Conservation (phyloP, 2,329 filamentous ascomycete genomes). For the Talaromyces sp. region DNA sequence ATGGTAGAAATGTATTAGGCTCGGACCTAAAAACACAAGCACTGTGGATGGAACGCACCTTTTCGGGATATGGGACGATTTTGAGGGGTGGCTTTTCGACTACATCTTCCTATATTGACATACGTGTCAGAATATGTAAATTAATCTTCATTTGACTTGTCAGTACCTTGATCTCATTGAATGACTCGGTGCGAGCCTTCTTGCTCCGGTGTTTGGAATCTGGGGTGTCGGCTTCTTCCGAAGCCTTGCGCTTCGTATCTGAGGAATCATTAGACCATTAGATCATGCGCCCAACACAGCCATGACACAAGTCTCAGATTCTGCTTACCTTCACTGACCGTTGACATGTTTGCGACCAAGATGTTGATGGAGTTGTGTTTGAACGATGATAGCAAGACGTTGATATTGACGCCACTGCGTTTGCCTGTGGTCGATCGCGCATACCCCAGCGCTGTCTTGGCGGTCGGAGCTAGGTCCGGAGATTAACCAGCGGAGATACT, state of each 20-base stretch:
- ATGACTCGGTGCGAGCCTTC: slow-evolving; percentile 51
- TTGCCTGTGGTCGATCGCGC: slow-evolving; percentile 22
- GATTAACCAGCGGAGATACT: slow-evolving; percentile 25
- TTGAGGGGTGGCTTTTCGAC: slow-evolving; percentile 55
- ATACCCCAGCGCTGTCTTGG: background rate
- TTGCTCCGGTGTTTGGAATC: slow-evolving; percentile 47
- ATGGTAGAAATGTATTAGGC: slow-evolving; percentile 26
- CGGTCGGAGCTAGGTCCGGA: slow-evolving; percentile 12
- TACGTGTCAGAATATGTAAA: background rate
- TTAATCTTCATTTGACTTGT: background rate
- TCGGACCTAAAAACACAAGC: background rate
- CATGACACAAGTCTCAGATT: background rate
- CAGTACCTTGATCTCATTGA: slow-evolving; percentile 36
- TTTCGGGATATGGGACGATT: slow-evolving; percentile 84
- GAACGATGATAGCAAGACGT: background rate
- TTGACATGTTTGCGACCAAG: slow-evolving; percentile 26
- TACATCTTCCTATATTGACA: slow-evolving; percentile 29
- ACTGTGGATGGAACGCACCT: slow-evolving; percentile 53
- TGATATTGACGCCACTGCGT: slow-evolving; percentile 12
- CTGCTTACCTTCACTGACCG: slow-evolving; percentile 36
- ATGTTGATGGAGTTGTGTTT: background rate
- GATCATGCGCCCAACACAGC: background rate
- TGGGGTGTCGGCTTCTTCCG: slow-evolving; percentile 48
- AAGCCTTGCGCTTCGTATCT: slow-evolving; percentile 51
- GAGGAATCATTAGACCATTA: slow-evolving; percentile 21